phyloP scores from a whole-genome alignment of 768 basidiomycete species.

The Termitomyces sp. region DNA sequence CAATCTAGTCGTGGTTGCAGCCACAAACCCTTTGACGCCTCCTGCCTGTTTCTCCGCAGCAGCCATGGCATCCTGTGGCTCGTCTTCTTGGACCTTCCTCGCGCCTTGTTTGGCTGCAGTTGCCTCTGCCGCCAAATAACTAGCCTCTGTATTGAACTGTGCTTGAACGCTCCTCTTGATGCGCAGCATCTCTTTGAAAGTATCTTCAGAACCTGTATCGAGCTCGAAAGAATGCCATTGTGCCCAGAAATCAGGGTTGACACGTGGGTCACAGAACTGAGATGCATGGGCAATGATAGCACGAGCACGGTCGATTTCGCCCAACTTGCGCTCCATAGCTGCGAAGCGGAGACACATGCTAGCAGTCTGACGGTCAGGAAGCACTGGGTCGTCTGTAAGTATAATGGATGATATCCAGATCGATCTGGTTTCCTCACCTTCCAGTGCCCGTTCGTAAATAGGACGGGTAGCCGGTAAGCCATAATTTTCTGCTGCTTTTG shows the following conservation, averaged over 20 bases:
- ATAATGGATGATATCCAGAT: background rate
- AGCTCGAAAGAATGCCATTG: conserved; percentile 99
- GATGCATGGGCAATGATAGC: conserved; percentile 97
- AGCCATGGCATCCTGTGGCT: conserved; percentile 78
- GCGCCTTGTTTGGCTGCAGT: conserved; percentile 62
- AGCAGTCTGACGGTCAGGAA: conserved; percentile 92
- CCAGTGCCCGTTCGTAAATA: conserved; percentile 93
- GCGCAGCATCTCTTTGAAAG: conserved; percentile 91
- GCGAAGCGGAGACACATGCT: conserved; percentile 98
- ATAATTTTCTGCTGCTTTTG: conserved; percentile 93
- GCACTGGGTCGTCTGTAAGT: conserved; percentile 29
- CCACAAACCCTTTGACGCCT: conserved; percentile 65
- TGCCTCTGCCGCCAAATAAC: conserved; percentile 89
- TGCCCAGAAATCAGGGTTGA: conserved; percentile 88
- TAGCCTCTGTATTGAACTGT: conserved; percentile 96
- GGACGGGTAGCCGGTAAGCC: conserved; percentile 94
- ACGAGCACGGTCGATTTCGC: conserved; percentile 96
- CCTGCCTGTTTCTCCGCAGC: conserved; percentile 67
- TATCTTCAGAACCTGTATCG: conserved; percentile 98
- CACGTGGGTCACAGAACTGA: conserved; percentile 96
- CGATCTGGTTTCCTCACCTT: conserved; percentile 35
- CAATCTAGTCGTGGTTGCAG: conserved; percentile 56
- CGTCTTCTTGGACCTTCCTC: conserved; percentile 39
- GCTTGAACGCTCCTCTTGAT: conserved; percentile 99
- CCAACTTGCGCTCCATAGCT: conserved; percentile 91